These are phyloP conservation scores for Eutrema salsugineum DNA, from an alignment of 441 rosid species.

Conservation along the genomic window DNA sequence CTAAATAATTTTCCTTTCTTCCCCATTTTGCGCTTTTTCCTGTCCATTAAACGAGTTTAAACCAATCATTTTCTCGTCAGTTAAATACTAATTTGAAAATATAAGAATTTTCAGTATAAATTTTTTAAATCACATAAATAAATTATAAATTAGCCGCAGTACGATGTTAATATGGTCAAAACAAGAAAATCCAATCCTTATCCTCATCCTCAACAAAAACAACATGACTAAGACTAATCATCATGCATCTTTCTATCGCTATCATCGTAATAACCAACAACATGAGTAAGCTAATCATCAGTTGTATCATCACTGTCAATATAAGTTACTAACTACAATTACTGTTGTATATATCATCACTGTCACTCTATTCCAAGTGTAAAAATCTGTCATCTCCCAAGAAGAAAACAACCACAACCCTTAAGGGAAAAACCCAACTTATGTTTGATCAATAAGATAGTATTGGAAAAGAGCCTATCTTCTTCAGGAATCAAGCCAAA, in stretches of 20 bases:
- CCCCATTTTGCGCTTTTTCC: background rate
- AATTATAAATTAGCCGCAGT: background rate
- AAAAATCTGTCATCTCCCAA: slow-evolving; percentile 49
- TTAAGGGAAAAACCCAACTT: background rate
- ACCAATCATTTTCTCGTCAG: no score
- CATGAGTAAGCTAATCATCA: background rate
- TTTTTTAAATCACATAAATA: background rate
- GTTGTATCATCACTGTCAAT: no score
- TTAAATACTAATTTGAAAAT: background rate
- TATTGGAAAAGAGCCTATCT: slow-evolving; percentile 69
- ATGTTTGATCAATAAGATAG: slow-evolving; percentile 47
- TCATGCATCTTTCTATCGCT: background rate
- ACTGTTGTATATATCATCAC: slow-evolving; percentile 30
- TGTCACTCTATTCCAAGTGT: slow-evolving; percentile 91
- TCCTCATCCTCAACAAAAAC: background rate
- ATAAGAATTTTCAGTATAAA: background rate
- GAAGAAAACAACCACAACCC: background rate
- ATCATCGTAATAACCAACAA: background rate
- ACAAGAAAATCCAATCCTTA: background rate
- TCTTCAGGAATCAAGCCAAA: slow-evolving; percentile 73
- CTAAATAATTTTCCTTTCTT: background rate
- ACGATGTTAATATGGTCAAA: background rate
- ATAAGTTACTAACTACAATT: no score
- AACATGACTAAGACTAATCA: background rate
- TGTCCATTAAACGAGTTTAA: no score